Base-by-base conservation (phyloP, 2,329 filamentous ascomycete genomes). In the Penicillium brasilianum region DNA sequence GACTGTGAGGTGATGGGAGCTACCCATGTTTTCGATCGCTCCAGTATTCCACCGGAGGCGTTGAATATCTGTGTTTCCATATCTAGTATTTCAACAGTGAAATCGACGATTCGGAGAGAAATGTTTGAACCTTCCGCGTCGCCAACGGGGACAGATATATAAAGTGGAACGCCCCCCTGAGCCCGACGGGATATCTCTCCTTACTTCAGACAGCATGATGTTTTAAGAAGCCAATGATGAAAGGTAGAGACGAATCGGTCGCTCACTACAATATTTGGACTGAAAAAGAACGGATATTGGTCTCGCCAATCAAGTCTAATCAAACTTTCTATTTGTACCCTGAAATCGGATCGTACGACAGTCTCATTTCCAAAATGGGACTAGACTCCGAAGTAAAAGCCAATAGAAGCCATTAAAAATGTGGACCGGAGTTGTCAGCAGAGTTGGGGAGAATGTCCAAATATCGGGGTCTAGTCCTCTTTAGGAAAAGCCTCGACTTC, bases 61-160 rank as follows among this genome's bases (percentile, higher is more conserved):
- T 69, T 70, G 22, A 25, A 18, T 2, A 63, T 57, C 11, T 55
- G 56, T 51, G 46, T 37, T 6, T 16, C 50, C 65, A 69, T 67
- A 10, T 32, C n/a, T 34, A 9, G 8, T 13, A 34, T 2, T 28
- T 9, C 10, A 4, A 9, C 8, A 34, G 8, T 34, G 32, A 34
- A 2, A 34, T 13, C 5, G 32, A 28, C 3, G 32, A 34, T 9
- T 9, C 8, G 32, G 32, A 28, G 25, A 28, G n/a, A 28, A 28
- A 28, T 28, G 6, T 28, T 28, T 28, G 25, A 28, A 28, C 25
- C 25, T 28, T 28, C 25, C 25, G 25, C 6, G 28, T 46, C 28
- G 0, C 51, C 54, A 34, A 7, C 39, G n/a, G 28, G 6, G 5
- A 30, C 32, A 16, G 43, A 11, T 13, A 43, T 22, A 43, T 43